Base-by-base conservation (phyloP, 192 early-diverging fungal species). In the Coemansia sp. region DNA sequence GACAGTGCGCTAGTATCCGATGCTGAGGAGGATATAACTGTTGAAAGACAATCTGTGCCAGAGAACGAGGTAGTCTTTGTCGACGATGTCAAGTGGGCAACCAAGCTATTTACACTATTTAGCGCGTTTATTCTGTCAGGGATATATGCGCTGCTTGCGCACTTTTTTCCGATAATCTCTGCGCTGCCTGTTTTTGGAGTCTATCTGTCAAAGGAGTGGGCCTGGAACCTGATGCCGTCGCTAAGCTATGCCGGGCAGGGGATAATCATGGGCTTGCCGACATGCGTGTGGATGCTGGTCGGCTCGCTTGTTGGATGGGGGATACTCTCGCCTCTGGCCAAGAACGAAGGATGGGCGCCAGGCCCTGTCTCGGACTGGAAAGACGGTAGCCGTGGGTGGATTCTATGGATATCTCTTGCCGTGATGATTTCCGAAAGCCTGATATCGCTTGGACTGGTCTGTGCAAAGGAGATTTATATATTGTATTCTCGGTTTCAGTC, bases 221-320 rank as follows among this genome's bases (percentile, higher is more conserved):
- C 85, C 51, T 92, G 90, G 90, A 87, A 82, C 55, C 84, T 90
- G 59, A 85, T 85, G 23, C 90, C 90, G 0, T 89, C 88, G 26
- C 75, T 90, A 23, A 90, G 88, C 61, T 92, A 92, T 67, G 78
- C 89, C 34, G 91, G 91, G 6, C 91, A 92, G 70, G 91, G 91
- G 0, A 85, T 91, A 43, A 92, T 92, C 68, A 92, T 92, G 91
- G 91, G 91, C 7, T 79, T 92, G 25, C 91, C 88, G 2, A 92
- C 91, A 0, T 89, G 87, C 2, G 64, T 87, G 0, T 85, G 87
- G 69, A 92, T 92, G 91, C 61, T 91, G 16, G 61, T 86, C 9
- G 91, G 91, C 0, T 86, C 89, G 30, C 23, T 89, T 1, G 83
- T 88, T 52, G 91, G 91, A 3, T 92, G 91, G 91, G 91, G 88